Base-by-base conservation (phyloP, 2,329 filamentous ascomycete species). In the Cladophialophora bantiana region DNA sequence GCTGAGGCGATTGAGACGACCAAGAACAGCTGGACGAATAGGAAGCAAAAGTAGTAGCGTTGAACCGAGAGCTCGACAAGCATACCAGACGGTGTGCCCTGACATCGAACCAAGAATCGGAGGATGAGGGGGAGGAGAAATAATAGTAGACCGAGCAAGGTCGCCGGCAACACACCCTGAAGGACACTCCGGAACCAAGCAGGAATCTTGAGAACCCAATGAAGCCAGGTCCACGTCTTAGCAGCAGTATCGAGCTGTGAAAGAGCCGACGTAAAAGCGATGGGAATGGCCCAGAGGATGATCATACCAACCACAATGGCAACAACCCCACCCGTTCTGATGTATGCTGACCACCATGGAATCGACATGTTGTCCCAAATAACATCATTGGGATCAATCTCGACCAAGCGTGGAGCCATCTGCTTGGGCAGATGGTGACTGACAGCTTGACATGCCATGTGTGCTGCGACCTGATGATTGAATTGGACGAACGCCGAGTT, bases 401-500 rank as follows among this genome's bases (percentile, higher is more conserved):
- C 95, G n/a, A 97, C 91, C 48, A 92, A 86, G 34, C 95, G 88
- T 0, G 95, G 95, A 0, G 92, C 86, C 95, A 99, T 99, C 54
- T 96, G 91, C 73, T 92, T 92, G 0, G 95, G 95, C 0, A 97
- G 79, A 74, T 99, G 95, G 76, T 98, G 93, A 45, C 91, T 93
- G 54, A 96, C 85, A 56, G 92, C 89, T 77, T 99, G 95, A 76
- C 93, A 97, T 65, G 94, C 95, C 95, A 99, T 98, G 75, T 99
- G 95, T 0, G 95, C 95, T 5, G 94, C 94, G 1, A 97, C 92
- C 77, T 99, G 95, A 75, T 97, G 91, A 75, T 99, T 97, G 84
- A 99, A 99, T 76, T 99, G 95, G 68, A 99, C 93, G 73, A 99
- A 99, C 0, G 95, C 95, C 0, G 94, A 97, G 74, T 92, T 97